Conservation (phyloP, 352 stramenopile species). For the Phytopythium kandeliae region DNA sequence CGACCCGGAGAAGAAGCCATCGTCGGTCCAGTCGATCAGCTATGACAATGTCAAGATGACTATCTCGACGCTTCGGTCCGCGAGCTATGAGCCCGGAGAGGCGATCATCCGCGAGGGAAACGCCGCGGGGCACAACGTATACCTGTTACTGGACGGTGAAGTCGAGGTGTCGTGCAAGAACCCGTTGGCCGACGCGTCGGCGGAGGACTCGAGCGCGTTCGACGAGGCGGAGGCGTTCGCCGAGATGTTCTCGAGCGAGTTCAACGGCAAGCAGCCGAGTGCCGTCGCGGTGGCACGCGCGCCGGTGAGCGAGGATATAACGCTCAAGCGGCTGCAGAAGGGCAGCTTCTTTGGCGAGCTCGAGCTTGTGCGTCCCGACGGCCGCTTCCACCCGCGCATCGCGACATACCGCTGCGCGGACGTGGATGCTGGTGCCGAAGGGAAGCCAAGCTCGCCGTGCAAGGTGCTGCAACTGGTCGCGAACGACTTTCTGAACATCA, state of each 20-base stretch:
- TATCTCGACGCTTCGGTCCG: conserved; percentile 71
- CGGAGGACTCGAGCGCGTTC: conserved; percentile 11
- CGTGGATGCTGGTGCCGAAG: conserved; percentile 11
- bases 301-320: conserved; percentile 38
- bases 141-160: conserved; percentile 68
- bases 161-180: conserved; percentile 80
- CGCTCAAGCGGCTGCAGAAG: conserved; percentile 52
- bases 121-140: conserved; percentile 63
- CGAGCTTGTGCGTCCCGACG: conserved; percentile 67
- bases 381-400: conserved; percentile 58
- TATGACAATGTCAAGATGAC: conserved; percentile 84
- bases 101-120: conserved; percentile 75
- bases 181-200: conserved; percentile 35
- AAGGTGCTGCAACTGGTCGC: conserved; percentile 78
- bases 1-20: conserved; percentile 55
- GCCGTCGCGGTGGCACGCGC: conserved; percentile 5
- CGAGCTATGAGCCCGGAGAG: conserved; percentile 54
- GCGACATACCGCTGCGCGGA: conserved; percentile 62
- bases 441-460: conserved; percentile 25
- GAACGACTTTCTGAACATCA: conserved; percentile 75
- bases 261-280: conserved; percentile 16
- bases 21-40: conserved; percentile 44
- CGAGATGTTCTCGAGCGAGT: conserved; percentile 22
- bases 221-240: conserved; percentile 24
- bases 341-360: conserved; percentile 80